Percentiles rank a stretch among this genome's conserved stretches.
phyloP scores from a whole-genome alignment of 768 basidiomycete genomes.

The Hydnomerulius pinastri region DNA sequence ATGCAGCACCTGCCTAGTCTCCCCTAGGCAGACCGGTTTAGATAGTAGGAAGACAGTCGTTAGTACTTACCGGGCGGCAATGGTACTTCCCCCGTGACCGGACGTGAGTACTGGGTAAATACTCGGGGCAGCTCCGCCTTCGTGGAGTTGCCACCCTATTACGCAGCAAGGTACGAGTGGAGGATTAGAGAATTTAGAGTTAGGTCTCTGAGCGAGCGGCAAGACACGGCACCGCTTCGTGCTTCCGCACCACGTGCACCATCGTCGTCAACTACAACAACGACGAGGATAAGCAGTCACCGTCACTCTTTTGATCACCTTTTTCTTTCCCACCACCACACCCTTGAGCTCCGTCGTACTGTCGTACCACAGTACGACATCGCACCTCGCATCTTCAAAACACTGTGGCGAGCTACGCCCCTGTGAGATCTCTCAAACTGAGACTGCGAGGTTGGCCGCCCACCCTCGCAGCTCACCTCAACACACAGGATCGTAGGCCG shows the following conservation, averaged over 20 bases:
- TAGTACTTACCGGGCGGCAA: too few relatives aligned
- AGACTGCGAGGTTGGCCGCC: background rate
- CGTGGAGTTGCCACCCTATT: constrained; percentile 1
- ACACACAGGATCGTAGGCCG: background rate
- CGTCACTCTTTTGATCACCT: background rate
- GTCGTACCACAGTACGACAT: background rate
- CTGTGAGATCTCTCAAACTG: background rate
- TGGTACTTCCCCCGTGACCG: too few relatives aligned
- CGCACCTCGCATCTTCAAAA: background rate
- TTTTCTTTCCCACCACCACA: background rate
- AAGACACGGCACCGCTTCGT: background rate
- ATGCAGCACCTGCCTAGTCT: too few relatives aligned
- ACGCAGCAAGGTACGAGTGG: constrained; percentile 1
- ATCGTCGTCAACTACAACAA: background rate
- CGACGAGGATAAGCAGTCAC: background rate
- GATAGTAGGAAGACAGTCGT: too few relatives aligned
- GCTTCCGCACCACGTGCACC: background rate
- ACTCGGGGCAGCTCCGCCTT: too few relatives aligned
- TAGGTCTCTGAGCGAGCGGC: background rate
- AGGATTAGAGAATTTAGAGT: constrained; percentile 1
- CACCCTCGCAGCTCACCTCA: constrained; percentile 3
- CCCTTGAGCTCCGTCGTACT: background rate
- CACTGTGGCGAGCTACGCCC: background rate
- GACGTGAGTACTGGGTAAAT: too few relatives aligned
- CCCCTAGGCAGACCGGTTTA: too few relatives aligned